A percentile compares a stretch with the other conserved stretches of the same genome.
Conservation (phyloP, 1,284 basidiomycete genomes). For the Earliella scabrosa region DNA sequence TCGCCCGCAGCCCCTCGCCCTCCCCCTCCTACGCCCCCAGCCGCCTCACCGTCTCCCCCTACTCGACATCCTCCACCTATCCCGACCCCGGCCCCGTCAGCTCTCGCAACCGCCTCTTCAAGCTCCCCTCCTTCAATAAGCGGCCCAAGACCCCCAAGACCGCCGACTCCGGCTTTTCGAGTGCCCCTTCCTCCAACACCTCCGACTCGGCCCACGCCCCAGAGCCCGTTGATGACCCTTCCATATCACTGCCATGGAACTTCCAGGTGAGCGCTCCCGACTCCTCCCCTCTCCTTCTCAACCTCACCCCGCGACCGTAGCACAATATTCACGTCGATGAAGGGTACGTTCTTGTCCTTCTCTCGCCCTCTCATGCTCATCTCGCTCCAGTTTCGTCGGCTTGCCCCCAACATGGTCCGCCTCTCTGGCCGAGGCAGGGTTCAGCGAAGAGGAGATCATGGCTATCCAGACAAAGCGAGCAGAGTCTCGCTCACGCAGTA, state of each 20-base stretch:
- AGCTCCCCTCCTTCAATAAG: slow-evolving; percentile 44
- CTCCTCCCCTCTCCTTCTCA: slow-evolving; percentile 7
- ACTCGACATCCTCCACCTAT: slow-evolving; percentile 32
- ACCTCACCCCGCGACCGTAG: slow-evolving; percentile 38
- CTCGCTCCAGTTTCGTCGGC: slow-evolving; percentile 54
- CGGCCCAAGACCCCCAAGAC: slow-evolving; percentile 41
- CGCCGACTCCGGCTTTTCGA: slow-evolving; percentile 31
- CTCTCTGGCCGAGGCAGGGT: slow-evolving; percentile 61
- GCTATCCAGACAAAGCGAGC: slow-evolving; percentile 58
- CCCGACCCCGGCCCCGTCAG: slow-evolving; percentile 39
- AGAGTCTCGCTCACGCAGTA: slow-evolving; percentile 39
- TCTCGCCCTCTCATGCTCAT: slow-evolving; percentile 11
- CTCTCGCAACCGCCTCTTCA: slow-evolving; percentile 52
- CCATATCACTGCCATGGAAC: slow-evolving; percentile 73
- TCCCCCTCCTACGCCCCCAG: slow-evolving; percentile 36
- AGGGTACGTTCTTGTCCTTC: slow-evolving; percentile 46
- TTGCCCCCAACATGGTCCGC: slow-evolving; percentile 75
- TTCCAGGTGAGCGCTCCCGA: slow-evolving; percentile 59
- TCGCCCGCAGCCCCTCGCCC: slow-evolving; percentile 34
- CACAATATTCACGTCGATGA: slow-evolving; percentile 83
- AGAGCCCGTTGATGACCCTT: slow-evolving; percentile 56
- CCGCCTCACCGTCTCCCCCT: slow-evolving; percentile 32
- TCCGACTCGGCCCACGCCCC: slow-evolving; percentile 35
- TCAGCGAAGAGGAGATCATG: slow-evolving; percentile 68
- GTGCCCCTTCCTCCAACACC: slow-evolving; percentile 8